Evolutionary conservation across 768 basidiomycete genomes (phyloP).

Genomic region (Daedaleopsis sinensis): DNA sequence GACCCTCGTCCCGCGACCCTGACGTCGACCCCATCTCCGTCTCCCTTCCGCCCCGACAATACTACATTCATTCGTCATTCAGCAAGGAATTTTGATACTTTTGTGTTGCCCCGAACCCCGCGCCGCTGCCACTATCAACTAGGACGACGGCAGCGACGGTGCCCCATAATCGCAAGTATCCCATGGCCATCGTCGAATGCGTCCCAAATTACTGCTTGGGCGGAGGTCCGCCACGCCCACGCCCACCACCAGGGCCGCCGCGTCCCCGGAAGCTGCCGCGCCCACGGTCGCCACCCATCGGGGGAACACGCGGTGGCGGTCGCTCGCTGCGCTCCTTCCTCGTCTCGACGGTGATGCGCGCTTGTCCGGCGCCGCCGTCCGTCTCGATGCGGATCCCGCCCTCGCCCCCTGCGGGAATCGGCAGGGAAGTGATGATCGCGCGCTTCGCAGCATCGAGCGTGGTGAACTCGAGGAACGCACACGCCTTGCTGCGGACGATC

Average conservation of each 20-base stretch:
- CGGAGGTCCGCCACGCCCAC: slow-evolving; percentile 42
- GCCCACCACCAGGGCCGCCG: slow-evolving; percentile 45
- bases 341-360: slow-evolving; percentile 80
- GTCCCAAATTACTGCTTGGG: slow-evolving; percentile 25
- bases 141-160: not conserved
- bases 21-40: not conserved
- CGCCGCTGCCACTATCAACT: not conserved
- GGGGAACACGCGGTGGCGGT: slow-evolving; percentile 61
- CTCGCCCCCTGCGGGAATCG: slow-evolving; percentile 74
- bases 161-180: not conserved
- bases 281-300: slow-evolving; percentile 51
- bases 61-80: slow-evolving; percentile 4
- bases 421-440: slow-evolving; percentile 79
- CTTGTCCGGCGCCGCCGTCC: slow-evolving; percentile 50
- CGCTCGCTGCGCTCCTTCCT: slow-evolving; percentile 92
- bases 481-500: slow-evolving; percentile 85
- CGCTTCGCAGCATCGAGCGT: slow-evolving; percentile 78
- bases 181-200: not conserved
- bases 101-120: slow-evolving; percentile 9
- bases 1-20: not conserved
- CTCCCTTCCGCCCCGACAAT: not conserved
- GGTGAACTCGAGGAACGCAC: slow-evolving; percentile 92
- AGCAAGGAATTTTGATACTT: slow-evolving; percentile 17
- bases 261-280: slow-evolving; percentile 53
- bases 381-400: slow-evolving; percentile 83